Percentiles rank a stretch among this genome's conserved stretches.
phyloP scores from a whole-genome alignment of 305 asterid genomes.

The Fraxinus velutina region DNA sequence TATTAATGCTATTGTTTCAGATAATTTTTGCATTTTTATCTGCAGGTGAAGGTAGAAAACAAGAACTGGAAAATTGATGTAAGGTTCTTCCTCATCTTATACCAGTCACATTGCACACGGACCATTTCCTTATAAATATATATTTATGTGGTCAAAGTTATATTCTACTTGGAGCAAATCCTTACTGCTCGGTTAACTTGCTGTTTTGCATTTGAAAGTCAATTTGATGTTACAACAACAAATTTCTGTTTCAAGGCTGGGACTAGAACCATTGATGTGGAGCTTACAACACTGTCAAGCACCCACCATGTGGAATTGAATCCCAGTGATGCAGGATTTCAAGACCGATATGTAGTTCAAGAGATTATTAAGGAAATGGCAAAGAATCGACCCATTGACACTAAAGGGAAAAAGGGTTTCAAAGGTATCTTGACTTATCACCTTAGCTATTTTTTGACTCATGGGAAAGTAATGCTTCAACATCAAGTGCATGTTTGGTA shows the following conservation, averaged over 20 bases:
- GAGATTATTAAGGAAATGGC: slow-evolving; percentile 98
- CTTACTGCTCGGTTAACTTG: neutral
- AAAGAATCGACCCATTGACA: slow-evolving; percentile 83
- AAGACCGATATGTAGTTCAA: slow-evolving; percentile 90
- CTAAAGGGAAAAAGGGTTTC: slow-evolving; percentile 86
- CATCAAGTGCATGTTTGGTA: neutral
- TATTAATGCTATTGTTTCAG: neutral
- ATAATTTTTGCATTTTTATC: slow-evolving; percentile 17
- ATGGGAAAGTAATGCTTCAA: neutral
- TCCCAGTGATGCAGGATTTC: slow-evolving; percentile 97
- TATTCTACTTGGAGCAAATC: neutral
- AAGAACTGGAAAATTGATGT: slow-evolving; percentile 92
- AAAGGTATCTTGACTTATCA: slow-evolving; percentile 56
- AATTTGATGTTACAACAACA: slow-evolving; percentile 19
- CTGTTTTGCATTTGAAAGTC: neutral
- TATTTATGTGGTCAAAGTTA: neutral
- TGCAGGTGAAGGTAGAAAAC: slow-evolving; percentile 94
- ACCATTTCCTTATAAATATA: neutral
- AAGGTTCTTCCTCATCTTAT: slow-evolving; percentile 36
- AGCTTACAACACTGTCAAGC: slow-evolving; percentile 82
- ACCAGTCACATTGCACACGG: neutral
- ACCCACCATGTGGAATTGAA: slow-evolving; percentile 82
- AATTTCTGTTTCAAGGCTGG: slow-evolving; percentile 64
- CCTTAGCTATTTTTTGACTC: slow-evolving; percentile 6
- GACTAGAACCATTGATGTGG: slow-evolving; percentile 70